A percentile compares a stretch with the other conserved stretches of the same genome.
Conservation (phyloP, 805 yeast genomes). For the Nakazawaea wyomingensis region DNA sequence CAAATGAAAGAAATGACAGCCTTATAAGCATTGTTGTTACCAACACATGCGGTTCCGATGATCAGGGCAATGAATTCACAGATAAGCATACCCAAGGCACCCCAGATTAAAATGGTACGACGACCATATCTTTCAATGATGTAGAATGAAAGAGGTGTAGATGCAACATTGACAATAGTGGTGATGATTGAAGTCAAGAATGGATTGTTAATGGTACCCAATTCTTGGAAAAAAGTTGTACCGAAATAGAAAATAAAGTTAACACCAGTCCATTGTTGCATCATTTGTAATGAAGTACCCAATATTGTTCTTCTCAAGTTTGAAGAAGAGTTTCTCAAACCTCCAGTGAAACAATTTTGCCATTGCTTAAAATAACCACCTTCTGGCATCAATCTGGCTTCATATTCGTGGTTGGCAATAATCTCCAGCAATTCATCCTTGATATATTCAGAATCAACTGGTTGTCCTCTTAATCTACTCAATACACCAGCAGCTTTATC, state of each 20-base stretch:
- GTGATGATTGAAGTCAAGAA: slow-evolving; percentile 50
- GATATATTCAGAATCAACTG: slow-evolving; percentile 40
- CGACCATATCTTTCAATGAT: slow-evolving; percentile 58
- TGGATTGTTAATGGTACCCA: slow-evolving; percentile 41
- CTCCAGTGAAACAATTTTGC: slow-evolving; percentile 40
- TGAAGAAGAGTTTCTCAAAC: slow-evolving; percentile 29
- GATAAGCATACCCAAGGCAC: slow-evolving; percentile 43
- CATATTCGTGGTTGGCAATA: slow-evolving; percentile 46
- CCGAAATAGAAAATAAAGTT: slow-evolving; percentile 75
- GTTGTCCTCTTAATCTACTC: slow-evolving; percentile 48
- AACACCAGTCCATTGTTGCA: slow-evolving; percentile 77
- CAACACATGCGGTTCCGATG: slow-evolving; percentile 26
- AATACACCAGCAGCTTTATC: slow-evolving; percentile 56
- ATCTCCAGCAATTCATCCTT: slow-evolving; percentile 47
- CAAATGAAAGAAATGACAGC: slow-evolving; percentile 41
- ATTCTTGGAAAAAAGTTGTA: slow-evolving; percentile 56
- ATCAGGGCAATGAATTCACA: slow-evolving; percentile 58
- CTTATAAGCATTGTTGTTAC: slow-evolving; percentile 22
- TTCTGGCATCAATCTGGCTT: slow-evolving; percentile 29
- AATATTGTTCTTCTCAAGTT: slow-evolving; percentile 39
- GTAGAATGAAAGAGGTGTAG: slow-evolving; percentile 51
- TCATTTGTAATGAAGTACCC: slow-evolving; percentile 38
- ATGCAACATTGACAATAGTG: slow-evolving; percentile 45
- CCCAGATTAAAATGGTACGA: slow-evolving; percentile 41
- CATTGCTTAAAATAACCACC: slow-evolving; percentile 33